Evolutionary conservation across 345 rosid species (phyloP).

Genomic region (Corchorus olitorius): DNA sequence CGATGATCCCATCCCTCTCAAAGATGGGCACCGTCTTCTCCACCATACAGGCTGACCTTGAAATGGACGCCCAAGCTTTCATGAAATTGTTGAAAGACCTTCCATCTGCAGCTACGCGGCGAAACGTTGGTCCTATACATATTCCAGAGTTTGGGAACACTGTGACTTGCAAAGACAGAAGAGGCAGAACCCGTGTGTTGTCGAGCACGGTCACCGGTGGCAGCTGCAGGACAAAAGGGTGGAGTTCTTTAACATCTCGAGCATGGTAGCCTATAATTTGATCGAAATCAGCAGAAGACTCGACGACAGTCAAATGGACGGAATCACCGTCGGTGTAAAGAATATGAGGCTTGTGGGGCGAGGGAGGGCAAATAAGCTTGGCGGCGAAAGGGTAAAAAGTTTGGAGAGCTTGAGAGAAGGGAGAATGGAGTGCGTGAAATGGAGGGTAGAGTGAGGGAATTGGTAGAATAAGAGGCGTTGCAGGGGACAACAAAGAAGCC

Average conservation of each 20-base stretch:
- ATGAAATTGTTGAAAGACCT: conserved; percentile 31
- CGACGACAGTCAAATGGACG: conserved; percentile 32
- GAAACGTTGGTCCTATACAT: conserved; percentile 29
- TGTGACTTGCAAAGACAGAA: conserved; percentile 35
- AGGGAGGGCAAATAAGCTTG: conserved; percentile 28
- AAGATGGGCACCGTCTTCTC: conserved; percentile 16
- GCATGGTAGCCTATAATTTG: conserved; percentile 15
- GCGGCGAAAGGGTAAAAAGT: conserved; percentile 50
- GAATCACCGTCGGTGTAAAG: conserved; percentile 36
- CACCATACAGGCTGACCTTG: conserved; percentile 8
- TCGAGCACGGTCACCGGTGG: background rate
- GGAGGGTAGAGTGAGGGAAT: conserved; percentile 29
- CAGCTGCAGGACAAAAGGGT: conserved; percentile 34
- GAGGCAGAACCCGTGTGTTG: conserved; percentile 18
- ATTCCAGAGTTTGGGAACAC: conserved; percentile 40
- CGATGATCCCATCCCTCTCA: conserved; percentile 23
- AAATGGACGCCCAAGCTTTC: conserved; percentile 43
- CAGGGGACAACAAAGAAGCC: conserved; percentile 27
- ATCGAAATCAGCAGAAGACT: conserved; percentile 39
- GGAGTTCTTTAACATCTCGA: conserved; percentile 30
- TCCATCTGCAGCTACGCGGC: conserved; percentile 41
- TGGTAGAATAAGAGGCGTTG: conserved; percentile 41
- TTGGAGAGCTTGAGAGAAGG: conserved; percentile 42
- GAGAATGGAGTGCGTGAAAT: conserved; percentile 29
- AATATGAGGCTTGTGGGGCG: conserved; percentile 33